phyloP scores from a whole-genome alignment of 1,139 yeast species.

The Taphrina deformans region DNA sequence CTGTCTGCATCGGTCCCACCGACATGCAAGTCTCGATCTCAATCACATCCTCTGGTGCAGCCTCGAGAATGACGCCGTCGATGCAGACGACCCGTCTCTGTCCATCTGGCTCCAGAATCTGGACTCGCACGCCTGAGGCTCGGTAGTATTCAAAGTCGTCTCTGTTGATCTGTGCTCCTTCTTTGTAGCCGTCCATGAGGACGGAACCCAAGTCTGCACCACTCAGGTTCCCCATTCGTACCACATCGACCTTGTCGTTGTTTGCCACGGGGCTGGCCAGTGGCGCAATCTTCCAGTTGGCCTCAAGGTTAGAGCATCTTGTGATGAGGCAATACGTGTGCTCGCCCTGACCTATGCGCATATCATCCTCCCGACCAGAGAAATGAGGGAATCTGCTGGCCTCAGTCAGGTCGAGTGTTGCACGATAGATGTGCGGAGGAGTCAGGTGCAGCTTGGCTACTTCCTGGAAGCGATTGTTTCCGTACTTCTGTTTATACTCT shows the following conservation, averaged over 20 bases:
- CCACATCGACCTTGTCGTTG: slow-evolving; percentile 17
- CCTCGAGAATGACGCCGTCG: slow-evolving; percentile 16
- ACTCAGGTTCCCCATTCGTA: slow-evolving; percentile 20
- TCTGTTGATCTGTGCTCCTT: slow-evolving; percentile 24
- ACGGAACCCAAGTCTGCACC: slow-evolving; percentile 21
- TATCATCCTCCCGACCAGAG: neutral
- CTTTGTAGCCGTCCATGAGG: slow-evolving; percentile 31
- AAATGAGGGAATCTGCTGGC: slow-evolving; percentile 12
- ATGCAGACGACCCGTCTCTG: slow-evolving; percentile 5
- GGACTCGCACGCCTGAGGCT: neutral
- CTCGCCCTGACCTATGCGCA: neutral
- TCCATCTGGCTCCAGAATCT: neutral
- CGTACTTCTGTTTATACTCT: slow-evolving; percentile 17
- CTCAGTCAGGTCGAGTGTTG: neutral
- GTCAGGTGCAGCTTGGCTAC: slow-evolving; percentile 24
- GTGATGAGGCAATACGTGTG: slow-evolving; percentile 30
- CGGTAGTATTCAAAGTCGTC: slow-evolving; percentile 21
- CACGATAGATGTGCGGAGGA: slow-evolving; percentile 26
- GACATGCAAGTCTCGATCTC: slow-evolving; percentile 1
- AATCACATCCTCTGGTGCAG: neutral
- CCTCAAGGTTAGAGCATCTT: slow-evolving; percentile 26
- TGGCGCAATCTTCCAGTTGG: slow-evolving; percentile 28
- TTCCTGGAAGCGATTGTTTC: slow-evolving; percentile 21
- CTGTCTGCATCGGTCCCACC: neutral
- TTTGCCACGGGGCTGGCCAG: slow-evolving; percentile 18